These are phyloP conservation scores for Ogataea minuta DNA, from an alignment of 805 yeast genomes.

Conservation along the genomic window DNA sequence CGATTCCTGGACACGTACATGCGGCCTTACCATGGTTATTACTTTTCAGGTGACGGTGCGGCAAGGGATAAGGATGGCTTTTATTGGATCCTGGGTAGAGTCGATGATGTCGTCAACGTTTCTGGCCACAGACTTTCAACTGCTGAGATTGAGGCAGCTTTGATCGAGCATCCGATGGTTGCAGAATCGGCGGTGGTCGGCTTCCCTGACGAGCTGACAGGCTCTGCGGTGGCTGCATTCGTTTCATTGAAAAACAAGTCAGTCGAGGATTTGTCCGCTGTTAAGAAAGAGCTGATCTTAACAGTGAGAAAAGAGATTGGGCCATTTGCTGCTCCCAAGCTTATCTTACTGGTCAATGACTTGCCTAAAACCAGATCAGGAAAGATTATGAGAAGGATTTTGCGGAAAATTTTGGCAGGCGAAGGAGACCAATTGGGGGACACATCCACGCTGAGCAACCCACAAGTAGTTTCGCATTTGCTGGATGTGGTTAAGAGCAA, in stretches of 20 bases:
- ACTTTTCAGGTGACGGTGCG: conserved; percentile 89
- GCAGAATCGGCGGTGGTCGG: conserved; percentile 86
- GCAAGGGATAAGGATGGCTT: conserved; percentile 82
- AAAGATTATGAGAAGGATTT: conserved; percentile 82
- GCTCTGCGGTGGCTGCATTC: conserved; percentile 82
- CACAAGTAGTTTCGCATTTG: conserved; percentile 66
- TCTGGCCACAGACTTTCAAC: conserved; percentile 87
- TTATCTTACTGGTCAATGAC: conserved; percentile 68
- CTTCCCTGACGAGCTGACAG: conserved; percentile 77
- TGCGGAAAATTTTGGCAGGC: conserved; percentile 70
- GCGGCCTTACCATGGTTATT: conserved; percentile 77
- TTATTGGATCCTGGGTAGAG: conserved; percentile 84
- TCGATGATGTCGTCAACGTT: conserved; percentile 85
- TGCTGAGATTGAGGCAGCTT: conserved; percentile 83
- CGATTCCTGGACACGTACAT: conserved; percentile 79
- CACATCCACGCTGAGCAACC: conserved; percentile 73
- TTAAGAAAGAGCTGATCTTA: conserved; percentile 61
- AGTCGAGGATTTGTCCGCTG: conserved; percentile 46
- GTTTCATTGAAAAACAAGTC: conserved; percentile 64
- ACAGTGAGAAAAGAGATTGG: conserved; percentile 80
- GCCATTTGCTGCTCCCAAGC: conserved; percentile 83
- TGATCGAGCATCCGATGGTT: conserved; percentile 67
- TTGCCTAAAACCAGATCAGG: conserved; percentile 87
- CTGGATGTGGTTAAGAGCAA: conserved; percentile 47
- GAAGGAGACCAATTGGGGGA: conserved; percentile 84